Conservation (phyloP, 441 rosid species). For the Euphorbia celastroides region DNA sequence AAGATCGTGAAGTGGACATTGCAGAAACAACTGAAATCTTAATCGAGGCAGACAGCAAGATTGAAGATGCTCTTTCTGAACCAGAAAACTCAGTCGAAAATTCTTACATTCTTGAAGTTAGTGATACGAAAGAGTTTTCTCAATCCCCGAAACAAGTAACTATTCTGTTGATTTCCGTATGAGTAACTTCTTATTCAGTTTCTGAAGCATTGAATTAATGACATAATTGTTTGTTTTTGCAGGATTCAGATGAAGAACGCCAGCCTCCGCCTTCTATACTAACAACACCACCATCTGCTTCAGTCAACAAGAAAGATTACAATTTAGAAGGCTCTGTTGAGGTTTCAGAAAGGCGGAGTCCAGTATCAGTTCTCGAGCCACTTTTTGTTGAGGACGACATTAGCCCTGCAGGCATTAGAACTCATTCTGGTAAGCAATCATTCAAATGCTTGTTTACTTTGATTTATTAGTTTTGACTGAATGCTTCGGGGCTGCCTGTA, state of each 20-base stretch:
- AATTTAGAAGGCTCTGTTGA: constrained; percentile 39
- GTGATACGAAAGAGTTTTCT: constrained; percentile 22
- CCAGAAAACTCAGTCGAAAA: constrained; percentile 22
- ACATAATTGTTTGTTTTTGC: constrained; percentile 22
- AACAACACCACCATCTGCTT: constrained; percentile 49
- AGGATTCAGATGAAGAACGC: constrained; percentile 39
- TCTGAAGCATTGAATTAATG: neutral
- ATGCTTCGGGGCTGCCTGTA: no score
- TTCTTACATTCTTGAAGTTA: constrained; percentile 27
- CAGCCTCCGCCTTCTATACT: constrained; percentile 36
- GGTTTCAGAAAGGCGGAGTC: constrained; percentile 61
- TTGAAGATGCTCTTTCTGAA: constrained; percentile 26
- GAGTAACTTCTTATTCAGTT: constrained; percentile 4
- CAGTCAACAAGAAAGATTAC: constrained; percentile 33
- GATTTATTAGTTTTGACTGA: no score
- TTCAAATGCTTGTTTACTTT: constrained; percentile 1
- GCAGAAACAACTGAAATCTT: constrained; percentile 29
- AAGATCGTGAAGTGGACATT: constrained; percentile 28
- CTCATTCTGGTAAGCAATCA: constrained; percentile 45
- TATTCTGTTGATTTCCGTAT: constrained; percentile 7
- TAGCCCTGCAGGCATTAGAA: constrained; percentile 56
- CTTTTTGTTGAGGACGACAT: constrained; percentile 63
- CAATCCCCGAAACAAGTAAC: constrained; percentile 37
- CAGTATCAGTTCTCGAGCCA: constrained; percentile 87
- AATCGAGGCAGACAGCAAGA: constrained; percentile 29